Evolutionary conservation across 108 stramenopile species (phyloP), one percentile per base, ranked within the genome.

Genomic region (Chaetoceros tenuissimus): DNA sequence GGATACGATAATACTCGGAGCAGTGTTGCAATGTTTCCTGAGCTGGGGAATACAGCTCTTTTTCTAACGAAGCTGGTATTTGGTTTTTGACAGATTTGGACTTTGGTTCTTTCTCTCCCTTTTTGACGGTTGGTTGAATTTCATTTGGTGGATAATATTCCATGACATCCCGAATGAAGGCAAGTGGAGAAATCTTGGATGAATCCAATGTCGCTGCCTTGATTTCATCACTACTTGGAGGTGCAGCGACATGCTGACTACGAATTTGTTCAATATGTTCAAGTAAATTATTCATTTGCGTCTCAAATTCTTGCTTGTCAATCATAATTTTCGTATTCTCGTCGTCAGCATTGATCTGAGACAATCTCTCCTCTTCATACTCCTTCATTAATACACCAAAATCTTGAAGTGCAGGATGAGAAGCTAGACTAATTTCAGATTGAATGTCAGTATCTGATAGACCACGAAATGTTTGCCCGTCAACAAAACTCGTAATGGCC

Each of bases 401-500:
- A 40, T 40, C 34, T 10, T 40, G 8, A 5, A 40, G 13, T 5
- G 34, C 34, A 40, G 34, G 34, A n/a, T n/a, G n/a, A n/a, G n/a
- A n/a, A n/a, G n/a, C n/a, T n/a, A n/a, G n/a, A n/a, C n/a, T n/a
- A n/a, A n/a, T n/a, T n/a, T n/a, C n/a, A 10, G 34, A 10, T 40
- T 40, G 34, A 10, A 5, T 13, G 5, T 5, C 34, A 10, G 5
- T 5, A 40, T 40, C 34, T 13, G 13, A 40, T 40, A 10, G 8
- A 10, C 34, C 34, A 30, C 27, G 0, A 20, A 55, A 28, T 40
- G 45, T 29, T 40, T 34, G 28, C n/a, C 22, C 46, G 48, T 92
- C 89, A 16, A 74, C 73, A n/a, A 31, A 57, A 48, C 58, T 61
- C 0, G 74, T 74, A 55, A 93, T 66, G 53, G 68, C 57, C 34